phyloP scores from a whole-genome alignment of 2,329 filamentous ascomycete species.

The Alternaria sp. region DNA sequence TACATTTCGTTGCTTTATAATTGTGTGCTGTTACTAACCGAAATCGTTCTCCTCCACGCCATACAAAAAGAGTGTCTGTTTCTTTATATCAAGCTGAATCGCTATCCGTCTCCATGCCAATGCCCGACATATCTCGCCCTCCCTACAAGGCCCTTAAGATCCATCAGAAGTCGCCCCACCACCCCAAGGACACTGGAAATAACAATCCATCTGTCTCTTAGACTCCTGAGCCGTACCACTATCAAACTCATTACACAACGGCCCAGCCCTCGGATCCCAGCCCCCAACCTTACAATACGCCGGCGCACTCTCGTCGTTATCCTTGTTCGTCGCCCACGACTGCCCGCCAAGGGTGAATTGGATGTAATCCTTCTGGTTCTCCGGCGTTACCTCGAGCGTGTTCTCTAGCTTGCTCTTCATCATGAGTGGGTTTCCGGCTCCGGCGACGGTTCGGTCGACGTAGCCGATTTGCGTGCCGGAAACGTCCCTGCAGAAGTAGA shows the following conservation, averaged over 20 bases:
- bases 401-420: neutral
- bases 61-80: neutral
- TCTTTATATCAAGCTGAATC: rapidly evolving
- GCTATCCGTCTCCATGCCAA: neutral
- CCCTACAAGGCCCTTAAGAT: neutral
- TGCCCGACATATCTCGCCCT: rapidly evolving
- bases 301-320: neutral
- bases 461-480: neutral
- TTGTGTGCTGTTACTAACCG: neutral
- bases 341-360: neutral
- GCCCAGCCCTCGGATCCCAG: neutral
- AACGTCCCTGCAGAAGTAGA: neutral
- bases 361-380: neutral
- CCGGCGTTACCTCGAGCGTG: neutral
- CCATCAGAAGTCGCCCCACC: neutral
- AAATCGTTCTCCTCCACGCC: neutral
- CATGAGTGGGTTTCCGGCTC: neutral
- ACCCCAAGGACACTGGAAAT: neutral
- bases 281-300: neutral
- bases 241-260: neutral
- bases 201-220: neutral
- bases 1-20: neutral
- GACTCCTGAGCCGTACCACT: neutral
- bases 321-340: neutral
- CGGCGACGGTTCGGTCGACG: neutral